Conservation (phyloP, 202 grass and related monocot species). For the Eragrostis tef region DNA sequence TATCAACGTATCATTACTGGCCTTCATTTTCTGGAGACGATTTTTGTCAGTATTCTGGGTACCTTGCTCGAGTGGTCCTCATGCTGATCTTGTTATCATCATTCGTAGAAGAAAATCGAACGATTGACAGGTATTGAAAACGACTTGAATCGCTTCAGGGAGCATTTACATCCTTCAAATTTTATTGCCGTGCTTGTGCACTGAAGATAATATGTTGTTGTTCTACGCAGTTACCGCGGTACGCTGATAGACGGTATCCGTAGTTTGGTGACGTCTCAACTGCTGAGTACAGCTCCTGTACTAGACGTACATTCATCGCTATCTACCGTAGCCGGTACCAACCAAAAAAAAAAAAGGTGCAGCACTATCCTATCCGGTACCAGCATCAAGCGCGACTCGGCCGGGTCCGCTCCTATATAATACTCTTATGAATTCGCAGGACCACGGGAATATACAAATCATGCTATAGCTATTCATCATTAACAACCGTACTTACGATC, state of each 20-base stretch:
- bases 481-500: neutral
- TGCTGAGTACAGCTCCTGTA: neutral
- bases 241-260: neutral
- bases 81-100: neutral
- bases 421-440: conserved; percentile 7
- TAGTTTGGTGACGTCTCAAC: neutral
- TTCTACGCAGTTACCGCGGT: neutral
- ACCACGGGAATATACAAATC: neutral
- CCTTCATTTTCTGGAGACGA: neutral
- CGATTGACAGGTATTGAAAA: neutral
- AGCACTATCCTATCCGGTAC: neutral
- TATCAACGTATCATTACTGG: conserved; percentile 34
- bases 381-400: no score
- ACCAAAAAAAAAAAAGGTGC: neutral
- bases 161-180: neutral
- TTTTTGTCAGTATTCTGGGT: neutral
- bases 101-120: neutral
- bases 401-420: no score
- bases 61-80: neutral
- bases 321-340: neutral
- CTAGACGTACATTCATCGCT: neutral
- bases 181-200: neutral
- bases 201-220: neutral
- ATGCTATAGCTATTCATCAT: neutral
- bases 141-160: neutral